phyloP scores from a whole-genome alignment of 345 rosid genomes.

The Cardiospermum halicacabum region DNA sequence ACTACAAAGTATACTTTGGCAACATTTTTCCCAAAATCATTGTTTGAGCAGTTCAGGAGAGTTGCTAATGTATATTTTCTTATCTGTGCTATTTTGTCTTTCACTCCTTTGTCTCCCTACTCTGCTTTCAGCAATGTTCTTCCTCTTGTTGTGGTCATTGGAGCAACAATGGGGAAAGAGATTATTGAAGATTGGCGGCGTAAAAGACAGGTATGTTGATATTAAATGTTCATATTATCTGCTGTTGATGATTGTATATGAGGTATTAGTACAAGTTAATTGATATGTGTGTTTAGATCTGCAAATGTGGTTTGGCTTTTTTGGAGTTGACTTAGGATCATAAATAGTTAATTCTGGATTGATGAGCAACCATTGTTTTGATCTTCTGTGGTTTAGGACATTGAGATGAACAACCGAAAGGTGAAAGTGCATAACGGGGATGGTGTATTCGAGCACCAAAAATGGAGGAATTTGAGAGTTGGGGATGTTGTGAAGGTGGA shows the following conservation, averaged over 20 bases:
- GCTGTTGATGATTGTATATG: no score
- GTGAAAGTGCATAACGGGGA: slow-evolving; percentile 58
- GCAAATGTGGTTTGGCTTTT: no score
- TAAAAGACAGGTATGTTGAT: slow-evolving; percentile 56
- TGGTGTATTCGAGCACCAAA: slow-evolving; percentile 50
- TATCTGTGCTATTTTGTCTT: slow-evolving; percentile 64
- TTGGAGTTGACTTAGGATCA: background rate
- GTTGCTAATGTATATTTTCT: slow-evolving; percentile 91
- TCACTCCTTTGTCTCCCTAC: slow-evolving; percentile 82
- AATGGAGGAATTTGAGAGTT: slow-evolving; percentile 83
- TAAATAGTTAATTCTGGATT: no score
- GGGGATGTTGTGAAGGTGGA: slow-evolving; percentile 90
- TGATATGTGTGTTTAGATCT: no score
- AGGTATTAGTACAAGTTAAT: no score
- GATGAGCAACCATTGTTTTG: background rate
- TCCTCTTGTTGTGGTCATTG: slow-evolving; percentile 79
- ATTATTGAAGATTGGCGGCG: slow-evolving; percentile 80
- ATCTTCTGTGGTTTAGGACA: slow-evolving; percentile 45
- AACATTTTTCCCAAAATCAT: slow-evolving; percentile 74
- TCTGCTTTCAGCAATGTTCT: slow-evolving; percentile 67
- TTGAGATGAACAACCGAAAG: slow-evolving; percentile 62
- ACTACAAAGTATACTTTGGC: slow-evolving; percentile 78
- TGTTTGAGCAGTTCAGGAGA: slow-evolving; percentile 94
- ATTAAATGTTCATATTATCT: background rate
- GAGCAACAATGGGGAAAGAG: slow-evolving; percentile 90